These are phyloP conservation scores for Fraxinus floribunda DNA, from an alignment of 305 asterid species.

Conservation along the genomic window DNA sequence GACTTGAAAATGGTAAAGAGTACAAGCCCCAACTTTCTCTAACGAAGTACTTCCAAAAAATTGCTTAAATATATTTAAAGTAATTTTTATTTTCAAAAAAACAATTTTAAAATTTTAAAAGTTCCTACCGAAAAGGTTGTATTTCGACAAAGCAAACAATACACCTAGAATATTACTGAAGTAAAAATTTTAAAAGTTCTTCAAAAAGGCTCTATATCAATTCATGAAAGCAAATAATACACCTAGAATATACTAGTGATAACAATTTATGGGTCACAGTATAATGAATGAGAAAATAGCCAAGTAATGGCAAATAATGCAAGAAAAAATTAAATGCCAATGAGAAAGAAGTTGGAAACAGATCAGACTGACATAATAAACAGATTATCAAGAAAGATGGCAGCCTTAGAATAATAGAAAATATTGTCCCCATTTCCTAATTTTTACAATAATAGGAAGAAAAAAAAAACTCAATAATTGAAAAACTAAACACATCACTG, in stretches of 20 bases:
- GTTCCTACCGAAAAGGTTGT: not conserved
- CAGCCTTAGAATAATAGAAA: not conserved
- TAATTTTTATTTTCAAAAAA: no score
- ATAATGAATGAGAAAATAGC: not conserved
- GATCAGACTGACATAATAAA: not conserved
- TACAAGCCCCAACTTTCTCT: no score
- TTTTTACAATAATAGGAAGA: not conserved
- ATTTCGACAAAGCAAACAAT: not conserved
- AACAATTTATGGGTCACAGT: not conserved
- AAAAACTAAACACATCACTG: constrained; percentile 31
- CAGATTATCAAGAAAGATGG: constrained; percentile 20
- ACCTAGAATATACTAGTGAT: not conserved
- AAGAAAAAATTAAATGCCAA: not conserved
- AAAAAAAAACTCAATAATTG: constrained; percentile 20
- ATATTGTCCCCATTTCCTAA: constrained; percentile 11
- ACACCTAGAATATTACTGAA: not conserved
- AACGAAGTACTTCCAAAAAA: no score
- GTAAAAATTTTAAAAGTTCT: no score
- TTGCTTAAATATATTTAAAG: no score
- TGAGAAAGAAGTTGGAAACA: not conserved
- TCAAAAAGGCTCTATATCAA: not conserved
- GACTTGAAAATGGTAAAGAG: no score
- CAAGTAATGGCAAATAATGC: not conserved
- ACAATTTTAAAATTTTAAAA: no score
- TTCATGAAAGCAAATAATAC: not conserved